Evolutionary conservation across 2,329 filamentous ascomycete species (phyloP).

Genomic region (Cryphonectria naterciae): DNA sequence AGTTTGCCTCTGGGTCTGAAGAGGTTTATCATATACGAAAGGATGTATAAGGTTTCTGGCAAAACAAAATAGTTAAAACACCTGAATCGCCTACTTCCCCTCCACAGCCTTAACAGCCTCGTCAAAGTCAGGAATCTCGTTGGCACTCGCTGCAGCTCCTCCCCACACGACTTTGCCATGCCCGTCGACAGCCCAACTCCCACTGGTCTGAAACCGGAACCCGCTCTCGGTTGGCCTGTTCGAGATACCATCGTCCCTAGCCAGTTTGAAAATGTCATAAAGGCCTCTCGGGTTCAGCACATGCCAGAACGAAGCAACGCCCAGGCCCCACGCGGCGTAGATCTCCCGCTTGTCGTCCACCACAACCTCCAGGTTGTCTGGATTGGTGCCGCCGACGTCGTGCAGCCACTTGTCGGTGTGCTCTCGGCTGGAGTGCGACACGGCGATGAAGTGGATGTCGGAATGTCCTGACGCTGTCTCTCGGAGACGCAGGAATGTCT

Average conservation of each 20-base stretch:
- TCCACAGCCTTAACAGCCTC: constrained; percentile 42
- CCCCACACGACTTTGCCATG: constrained; percentile 58
- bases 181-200: constrained; percentile 64
- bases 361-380: constrained; percentile 60
- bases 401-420: constrained; percentile 64
- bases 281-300: constrained; percentile 63
- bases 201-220: constrained; percentile 69
- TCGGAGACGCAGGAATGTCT: constrained; percentile 62
- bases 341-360: constrained; percentile 63
- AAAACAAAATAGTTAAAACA: background rate
- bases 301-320: constrained; percentile 63
- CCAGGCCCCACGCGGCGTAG: constrained; percentile 70
- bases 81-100: background rate
- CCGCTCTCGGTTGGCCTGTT: constrained; percentile 69
- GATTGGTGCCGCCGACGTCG: constrained; percentile 53
- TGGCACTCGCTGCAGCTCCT: constrained; percentile 50
- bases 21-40: too few relatives aligned
- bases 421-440: constrained; percentile 61
- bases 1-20: too few relatives aligned
- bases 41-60: too few relatives aligned
- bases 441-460: constrained; percentile 60
- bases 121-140: constrained; percentile 58
- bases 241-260: constrained; percentile 66
- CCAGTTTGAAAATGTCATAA: constrained; percentile 59
- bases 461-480: constrained; percentile 53